These are phyloP conservation scores for Pseudogymnoascus sp. DNA, from an alignment of 2,329 filamentous ascomycete genomes.

Conservation along the genomic window DNA sequence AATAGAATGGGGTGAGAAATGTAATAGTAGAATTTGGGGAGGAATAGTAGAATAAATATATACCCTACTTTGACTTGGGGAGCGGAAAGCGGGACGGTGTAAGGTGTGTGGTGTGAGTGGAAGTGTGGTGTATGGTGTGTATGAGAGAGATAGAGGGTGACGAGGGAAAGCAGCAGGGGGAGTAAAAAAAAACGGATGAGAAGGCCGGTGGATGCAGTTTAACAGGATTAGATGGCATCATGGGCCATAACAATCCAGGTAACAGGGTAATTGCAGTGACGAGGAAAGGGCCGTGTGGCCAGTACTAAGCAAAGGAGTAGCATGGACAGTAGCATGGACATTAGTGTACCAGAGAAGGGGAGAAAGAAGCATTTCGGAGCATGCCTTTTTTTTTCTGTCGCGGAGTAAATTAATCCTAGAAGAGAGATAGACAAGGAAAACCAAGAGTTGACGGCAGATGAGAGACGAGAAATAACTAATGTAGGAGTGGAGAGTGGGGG, in stretches of 20 bases:
- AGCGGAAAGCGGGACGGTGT: not conserved
- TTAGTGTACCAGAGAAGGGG: not conserved
- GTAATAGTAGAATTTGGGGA: not conserved
- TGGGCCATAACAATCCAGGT: not conserved
- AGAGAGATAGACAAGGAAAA: not conserved
- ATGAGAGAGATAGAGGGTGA: not conserved
- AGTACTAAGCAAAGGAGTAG: not conserved
- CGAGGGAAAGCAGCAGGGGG: not conserved
- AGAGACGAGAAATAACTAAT: not conserved
- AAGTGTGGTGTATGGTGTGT: not conserved
- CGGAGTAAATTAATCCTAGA: not conserved
- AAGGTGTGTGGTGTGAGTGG: not conserved
- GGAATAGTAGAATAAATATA: constrained; percentile 6
- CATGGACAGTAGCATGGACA: not conserved
- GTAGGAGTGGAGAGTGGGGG: not conserved
- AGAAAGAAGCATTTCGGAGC: not conserved
- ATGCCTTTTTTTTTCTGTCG: not conserved
- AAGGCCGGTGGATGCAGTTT: not conserved
- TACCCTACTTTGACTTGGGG: not conserved
- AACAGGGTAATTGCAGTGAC: constrained; percentile 1
- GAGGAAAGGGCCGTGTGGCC: not conserved
- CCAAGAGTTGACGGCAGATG: not conserved
- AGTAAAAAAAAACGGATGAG: not conserved
- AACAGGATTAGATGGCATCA: constrained; percentile 4
- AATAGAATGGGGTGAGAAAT: not conserved